Base-by-base conservation (phyloP, 805 yeast species). In the Starmerella ratchasimensis region DNA sequence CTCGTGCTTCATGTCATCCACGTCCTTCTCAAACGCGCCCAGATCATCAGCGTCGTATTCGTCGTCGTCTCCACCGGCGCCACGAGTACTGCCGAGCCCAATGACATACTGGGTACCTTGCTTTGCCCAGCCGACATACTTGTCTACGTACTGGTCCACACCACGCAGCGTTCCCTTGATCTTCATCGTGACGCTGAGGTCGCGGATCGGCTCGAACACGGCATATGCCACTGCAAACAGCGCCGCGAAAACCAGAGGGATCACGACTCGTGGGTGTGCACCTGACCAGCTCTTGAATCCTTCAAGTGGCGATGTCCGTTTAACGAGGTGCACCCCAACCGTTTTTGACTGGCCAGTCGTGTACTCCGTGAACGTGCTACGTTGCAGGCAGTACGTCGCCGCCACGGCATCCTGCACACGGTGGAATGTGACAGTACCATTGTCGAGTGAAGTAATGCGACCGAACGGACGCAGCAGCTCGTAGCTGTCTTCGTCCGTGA, bases 121-220 rank as follows among this genome's bases (percentile, higher is more conserved):
- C 18, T 30, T 32, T 4, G 41, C 42, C 43, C 39, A 36, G n/a
- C n/a, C n/a, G n/a, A n/a, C n/a, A 24, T 24, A 24, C 27, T 24
- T 24, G 23, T 37, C 22, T 18, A 35, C 14, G 32, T 25, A 33
- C 22, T 37, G 20, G 31, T 33, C 26, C 10, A 33, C 33, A 9
- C 25, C 18, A 13, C 29, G 21, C 5, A 39, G 25, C 14, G 44
- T 38, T 16, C 53, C 55, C 18, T 42, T 44, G 28, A 90, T 74
- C 52, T 80, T 82, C 52, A 72, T 74, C 49, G 72, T 73, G 39
- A 90, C 72, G 52, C 74, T 76, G 58, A 75, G 78, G 45, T 79
- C 77, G 54, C 98, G 71, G 31, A 90, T 81, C 1, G 98, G 98
- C 49, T 90, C 98, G 58, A 90, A 90, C 30, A 90, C 69, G 23